Evolutionary conservation across 164 flowering plant species (phyloP), one percentile per base, ranked within the genome.

Genomic region (Cinnamomum chago): DNA sequence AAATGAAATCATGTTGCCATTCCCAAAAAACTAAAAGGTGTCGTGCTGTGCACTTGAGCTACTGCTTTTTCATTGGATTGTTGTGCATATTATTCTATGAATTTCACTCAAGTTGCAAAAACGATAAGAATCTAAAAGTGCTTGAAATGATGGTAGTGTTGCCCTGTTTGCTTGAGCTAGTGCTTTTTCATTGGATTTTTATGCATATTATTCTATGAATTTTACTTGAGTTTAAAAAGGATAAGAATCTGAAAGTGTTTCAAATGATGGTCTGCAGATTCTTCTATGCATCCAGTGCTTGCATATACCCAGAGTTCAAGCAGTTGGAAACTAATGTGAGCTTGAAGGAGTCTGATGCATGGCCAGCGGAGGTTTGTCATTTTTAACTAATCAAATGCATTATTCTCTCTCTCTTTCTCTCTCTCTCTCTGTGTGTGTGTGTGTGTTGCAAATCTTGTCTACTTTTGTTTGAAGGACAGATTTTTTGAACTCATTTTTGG

Each of bases 281-380:
- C 67, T 95, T 95, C 81, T 95, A 95, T 84, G 98, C 98, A 40
- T 95, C 99, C 20, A 95, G 99, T 84, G 99, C 99, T 72, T 95
- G 98, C 79, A 93, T 95, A 75, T 95, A 95, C 77, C 99, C 99
- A 50, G 98, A 95, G 79, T 95, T 92, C 80, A 95, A 93, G 91
- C 99, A 95, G 79, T 77, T 95, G 90, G 99, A 95, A 27, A 95
- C 99, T 60, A 92, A 93, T 85, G 99, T 95, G 81, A 95, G 99
- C 92, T 84, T 95, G 91, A 93, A 93, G 87, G 99, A 95, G 80
- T 83, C 99, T 72, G 98, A 95, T 82, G 99, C 99, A 5, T 95
- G 98, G 99, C 99, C 99, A 83, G 99, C 99, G 1, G 99, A 95
- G 98, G 99, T 95, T 80, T 67, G 76, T 75, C 27, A 9, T 55